A percentile compares a stretch with the other conserved stretches of the same genome.
phyloP scores from a whole-genome alignment of 2,329 filamentous ascomycete genomes.

The Cylindrodendrum hubeiense region DNA sequence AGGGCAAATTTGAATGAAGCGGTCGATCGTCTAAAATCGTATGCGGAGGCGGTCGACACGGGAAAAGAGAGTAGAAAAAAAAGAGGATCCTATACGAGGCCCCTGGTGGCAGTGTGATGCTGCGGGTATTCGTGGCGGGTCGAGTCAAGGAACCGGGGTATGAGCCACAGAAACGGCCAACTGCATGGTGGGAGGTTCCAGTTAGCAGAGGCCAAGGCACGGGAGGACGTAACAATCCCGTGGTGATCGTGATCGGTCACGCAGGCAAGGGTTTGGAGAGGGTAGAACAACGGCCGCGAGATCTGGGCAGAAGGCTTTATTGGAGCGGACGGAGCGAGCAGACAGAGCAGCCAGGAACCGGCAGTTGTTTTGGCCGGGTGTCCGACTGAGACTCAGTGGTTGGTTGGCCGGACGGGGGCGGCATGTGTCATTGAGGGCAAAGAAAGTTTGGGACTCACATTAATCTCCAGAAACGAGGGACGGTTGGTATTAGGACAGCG shows the following conservation, averaged over 20 bases:
- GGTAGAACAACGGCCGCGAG: constrained; percentile 22
- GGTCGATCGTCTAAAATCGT: constrained; percentile 34
- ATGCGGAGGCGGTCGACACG: constrained; percentile 22
- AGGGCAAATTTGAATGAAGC: constrained; percentile 22
- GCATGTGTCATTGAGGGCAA: constrained; percentile 46
- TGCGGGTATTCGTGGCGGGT: constrained; percentile 39
- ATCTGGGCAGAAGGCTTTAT: constrained; percentile 37
- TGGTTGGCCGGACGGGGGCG: constrained; percentile 40
- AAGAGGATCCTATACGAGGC: constrained; percentile 36
- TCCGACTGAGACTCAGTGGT: constrained; percentile 41
- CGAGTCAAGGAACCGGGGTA: constrained; percentile 41
- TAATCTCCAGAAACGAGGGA: constrained; percentile 47
- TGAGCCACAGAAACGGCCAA: constrained; percentile 39
- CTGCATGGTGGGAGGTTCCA: constrained; percentile 44
- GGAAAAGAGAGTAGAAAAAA: constrained; percentile 25
- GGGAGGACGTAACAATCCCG: constrained; percentile 28
- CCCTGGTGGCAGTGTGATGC: constrained; percentile 31
- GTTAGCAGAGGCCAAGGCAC: constrained; percentile 35
- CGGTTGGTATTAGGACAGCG: constrained; percentile 42
- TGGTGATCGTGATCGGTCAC: constrained; percentile 26
- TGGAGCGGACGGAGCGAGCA: constrained; percentile 3
- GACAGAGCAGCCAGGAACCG: constrained; percentile 5
- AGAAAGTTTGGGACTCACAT: constrained; percentile 52
- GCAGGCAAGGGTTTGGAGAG: constrained; percentile 20
- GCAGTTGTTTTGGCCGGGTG: constrained; percentile 27